Evolutionary conservation across 164 flowering plant genomes (phyloP).

Genomic region (Kingdonia uniflora): DNA sequence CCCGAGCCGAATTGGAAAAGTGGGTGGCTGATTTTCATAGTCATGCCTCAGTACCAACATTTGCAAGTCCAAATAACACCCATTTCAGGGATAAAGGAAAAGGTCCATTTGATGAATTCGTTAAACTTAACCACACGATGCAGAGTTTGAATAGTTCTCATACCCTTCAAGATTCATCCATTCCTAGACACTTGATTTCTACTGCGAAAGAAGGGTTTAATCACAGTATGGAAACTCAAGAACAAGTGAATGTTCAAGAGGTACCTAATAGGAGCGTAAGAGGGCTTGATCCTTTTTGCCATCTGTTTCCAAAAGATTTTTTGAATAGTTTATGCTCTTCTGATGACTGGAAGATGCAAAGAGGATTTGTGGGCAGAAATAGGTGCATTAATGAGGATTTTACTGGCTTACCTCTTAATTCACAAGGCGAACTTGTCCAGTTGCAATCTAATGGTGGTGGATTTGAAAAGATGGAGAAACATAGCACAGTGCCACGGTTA

Average conservation of each 20-base stretch:
- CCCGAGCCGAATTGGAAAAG: conserved; percentile 7
- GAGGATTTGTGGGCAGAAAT: conserved; percentile 12
- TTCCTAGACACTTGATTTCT: conserved; percentile 9
- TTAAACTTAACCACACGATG: background rate
- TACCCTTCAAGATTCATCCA: conserved; percentile 10
- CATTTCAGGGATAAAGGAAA: conserved; percentile 14
- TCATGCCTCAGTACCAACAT: conserved; percentile 1
- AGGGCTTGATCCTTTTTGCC: conserved; percentile 10
- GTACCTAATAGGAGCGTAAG: conserved; percentile 9
- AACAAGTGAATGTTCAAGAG: conserved; percentile 9
- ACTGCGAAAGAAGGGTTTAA: conserved; percentile 8
- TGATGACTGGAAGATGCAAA: conserved; percentile 21
- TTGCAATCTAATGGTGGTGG: conserved; percentile 23
- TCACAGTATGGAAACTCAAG: conserved; percentile 11
- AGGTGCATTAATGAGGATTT: conserved; percentile 18
- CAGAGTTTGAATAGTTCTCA: background rate
- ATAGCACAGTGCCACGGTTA: no score
- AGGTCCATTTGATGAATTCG: conserved; percentile 14
- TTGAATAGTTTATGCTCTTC: conserved; percentile 15
- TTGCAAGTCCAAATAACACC: conserved; percentile 10
- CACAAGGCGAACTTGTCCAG: conserved; percentile 49
- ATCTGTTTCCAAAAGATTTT: conserved; percentile 18
- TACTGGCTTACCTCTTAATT: conserved; percentile 61
- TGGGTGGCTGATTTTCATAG: conserved; percentile 2
- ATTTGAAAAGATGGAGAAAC: no score